Base-by-base conservation (phyloP, 306 rosid genomes). In the Casuarina equisetifolia region DNA sequence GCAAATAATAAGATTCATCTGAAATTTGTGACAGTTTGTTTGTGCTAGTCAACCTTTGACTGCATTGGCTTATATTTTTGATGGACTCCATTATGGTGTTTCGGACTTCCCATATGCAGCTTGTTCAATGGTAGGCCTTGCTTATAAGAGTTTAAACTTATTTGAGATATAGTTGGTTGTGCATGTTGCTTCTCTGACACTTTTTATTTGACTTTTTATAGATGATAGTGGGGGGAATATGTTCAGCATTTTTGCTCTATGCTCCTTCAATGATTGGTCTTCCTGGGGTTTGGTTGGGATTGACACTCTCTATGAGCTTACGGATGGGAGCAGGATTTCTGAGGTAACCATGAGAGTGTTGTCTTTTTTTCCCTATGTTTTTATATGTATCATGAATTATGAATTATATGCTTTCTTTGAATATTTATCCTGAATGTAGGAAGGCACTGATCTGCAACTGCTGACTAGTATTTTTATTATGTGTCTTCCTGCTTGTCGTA, bases 91-190 rank as follows among this genome's bases (percentile, higher is more conserved):
- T 76, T 94, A 75, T 73, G 98, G 98, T 54, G 88, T 89, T 86
- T 94, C 97, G 75, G 98, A 95, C 91, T 95, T 92, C 71, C 89
- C 80, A 74, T 92, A 95, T 88, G 97, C 97, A 54, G 98, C 97
- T 74, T 74, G 36, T 76, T 89, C 98, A 53, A 95, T 95, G 98
- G 98, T 95, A 88, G 75, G 90, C 66, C 73, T 72, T 72, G 73
- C 73, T 76, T 53, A 73, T 64, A 10, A 67, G 25, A 62, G 61
- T 52, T 6, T 35, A 59, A 79, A 70, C 35, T 59, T 76, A 45
- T 55, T 57, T 63, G 39, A 52, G 38, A 69, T 72, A 63, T 79
- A 13, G 70, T 44, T 55, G 78, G 75, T 76, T 69, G 82, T 58
- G 48, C 58, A 20, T 74, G 42, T 73, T 79, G 64, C 43, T 43